Evolutionary conservation across 2,329 filamentous ascomycete species (phyloP), one percentile per base, ranked within the genome.

Genomic region (Helotiales sp.): DNA sequence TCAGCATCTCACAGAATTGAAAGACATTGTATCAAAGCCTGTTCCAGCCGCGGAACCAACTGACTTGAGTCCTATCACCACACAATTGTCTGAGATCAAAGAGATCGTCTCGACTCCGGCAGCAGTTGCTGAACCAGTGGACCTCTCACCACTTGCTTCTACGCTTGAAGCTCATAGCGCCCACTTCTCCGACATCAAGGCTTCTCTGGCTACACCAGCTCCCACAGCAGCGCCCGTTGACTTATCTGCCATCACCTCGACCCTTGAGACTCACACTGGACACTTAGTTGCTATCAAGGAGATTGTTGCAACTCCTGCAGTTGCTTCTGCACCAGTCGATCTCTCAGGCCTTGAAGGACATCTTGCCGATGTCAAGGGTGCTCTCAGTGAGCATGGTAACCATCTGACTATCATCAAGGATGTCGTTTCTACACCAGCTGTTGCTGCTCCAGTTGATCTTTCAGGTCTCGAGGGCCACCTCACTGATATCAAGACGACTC

Each of bases 101-200:
- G 25, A 34, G 1, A 53, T 42, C 13, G 31, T 58, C 6, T 54
- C 55, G 19, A 36, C 17, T 22, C 51, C 51, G 2, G 29, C 57
- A 17, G 55, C 52, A 42, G 42, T 29, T 2, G n/a, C 47, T 15
- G 54, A 57, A n/a, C 55, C 57, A 29, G 36, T 52, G 13, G 58
- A 60, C 33, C 33, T 63, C 7, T 44, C 53, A 8, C 29, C 38
- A 3, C 38, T 63, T 15, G 22, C 29, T 12, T 44, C 55, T 27
- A 55, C 55, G 12, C 38, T 64, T 4, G 57, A 62, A 25, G 33
- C 40, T 31, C 60, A 62, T 25, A 44, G 24, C 24, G 42, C 5
- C n/a, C 34, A 46, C 15, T 29, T 63, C 10, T 24, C 40, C n/a
- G 55, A 58, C 7, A 59, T 63, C 33, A 63, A 61, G 50, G 17